Conservation (phyloP, 2,329 filamentous ascomycete species). For the Graphilbum fragrans region DNA sequence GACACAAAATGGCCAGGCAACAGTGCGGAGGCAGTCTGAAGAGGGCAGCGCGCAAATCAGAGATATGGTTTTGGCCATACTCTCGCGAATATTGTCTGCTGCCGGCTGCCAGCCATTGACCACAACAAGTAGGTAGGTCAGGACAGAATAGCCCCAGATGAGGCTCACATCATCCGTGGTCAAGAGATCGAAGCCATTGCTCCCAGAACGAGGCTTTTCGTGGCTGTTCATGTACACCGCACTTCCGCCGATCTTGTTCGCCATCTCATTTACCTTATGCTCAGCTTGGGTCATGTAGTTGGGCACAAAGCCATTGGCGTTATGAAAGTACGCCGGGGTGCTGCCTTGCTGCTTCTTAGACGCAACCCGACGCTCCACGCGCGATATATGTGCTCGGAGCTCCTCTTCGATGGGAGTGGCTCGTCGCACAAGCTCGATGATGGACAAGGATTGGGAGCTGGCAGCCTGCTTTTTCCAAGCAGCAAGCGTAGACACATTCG, state of each 20-base stretch:
- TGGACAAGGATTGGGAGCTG: conserved; percentile 28
- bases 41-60: conserved; percentile 12
- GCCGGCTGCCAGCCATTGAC: conserved; percentile 37
- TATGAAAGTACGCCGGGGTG: too few relatives aligned
- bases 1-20: conserved; percentile 23
- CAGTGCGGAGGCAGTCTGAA: conserved; percentile 16
- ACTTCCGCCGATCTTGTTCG: too few relatives aligned
- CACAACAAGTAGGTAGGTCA: conserved; percentile 35
- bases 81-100: conserved; percentile 5
- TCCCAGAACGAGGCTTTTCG: not conserved
- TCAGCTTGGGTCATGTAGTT: too few relatives aligned
- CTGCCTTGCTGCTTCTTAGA: not conserved
- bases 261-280: too few relatives aligned
- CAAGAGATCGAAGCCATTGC: not conserved
- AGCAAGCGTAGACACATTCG: conserved; percentile 38
- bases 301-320: too few relatives aligned
- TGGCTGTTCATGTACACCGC: too few relatives aligned
- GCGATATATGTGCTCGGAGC: conserved; percentile 20
- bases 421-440: conserved; percentile 30
- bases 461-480: conserved; percentile 40
- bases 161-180: conserved; percentile 10
- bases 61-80: conserved; percentile 10
- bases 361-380: conserved; percentile 11
- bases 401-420: conserved; percentile 26
- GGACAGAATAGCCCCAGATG: conserved; percentile 35